Evolutionary conservation across 306 rosid species (phyloP).

Genomic region (Castanospermum australe): DNA sequence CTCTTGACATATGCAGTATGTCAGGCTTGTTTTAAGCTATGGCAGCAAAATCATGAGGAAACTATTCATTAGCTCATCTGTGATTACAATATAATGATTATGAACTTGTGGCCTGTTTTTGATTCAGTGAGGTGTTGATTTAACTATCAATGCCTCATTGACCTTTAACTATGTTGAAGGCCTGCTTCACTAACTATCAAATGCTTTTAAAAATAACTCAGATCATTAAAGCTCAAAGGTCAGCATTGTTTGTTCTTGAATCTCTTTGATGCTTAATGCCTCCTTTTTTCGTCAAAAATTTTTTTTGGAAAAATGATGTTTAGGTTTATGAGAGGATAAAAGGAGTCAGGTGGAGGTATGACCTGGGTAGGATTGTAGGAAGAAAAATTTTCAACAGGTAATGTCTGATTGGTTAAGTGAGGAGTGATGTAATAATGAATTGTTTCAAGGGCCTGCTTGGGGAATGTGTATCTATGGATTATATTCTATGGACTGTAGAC

Average conservation of each 20-base stretch:
- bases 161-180: not conserved
- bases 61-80: not conserved
- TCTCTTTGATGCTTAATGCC: not conserved
- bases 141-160: constrained; percentile 12
- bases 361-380: constrained; percentile 83
- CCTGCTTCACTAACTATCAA: not conserved
- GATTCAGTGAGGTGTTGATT: not conserved
- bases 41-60: constrained; percentile 11
- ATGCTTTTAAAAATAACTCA: not conserved
- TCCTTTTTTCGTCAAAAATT: not conserved
- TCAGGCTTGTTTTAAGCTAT: not conserved
- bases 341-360: constrained; percentile 80
- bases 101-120: not conserved
- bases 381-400: constrained; percentile 90
- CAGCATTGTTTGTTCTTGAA: not conserved
- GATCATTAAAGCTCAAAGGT: not conserved
- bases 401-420: not conserved
- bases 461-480: not conserved
- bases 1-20: not conserved
- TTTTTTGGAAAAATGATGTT: constrained; percentile 25
- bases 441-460: not conserved
- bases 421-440: not conserved
- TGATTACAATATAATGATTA: not conserved
- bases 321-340: constrained; percentile 91
- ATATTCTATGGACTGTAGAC: constrained; percentile 1